Conservation (phyloP, 1,284 basidiomycete genomes). For the Heterobasidion occidentale region DNA sequence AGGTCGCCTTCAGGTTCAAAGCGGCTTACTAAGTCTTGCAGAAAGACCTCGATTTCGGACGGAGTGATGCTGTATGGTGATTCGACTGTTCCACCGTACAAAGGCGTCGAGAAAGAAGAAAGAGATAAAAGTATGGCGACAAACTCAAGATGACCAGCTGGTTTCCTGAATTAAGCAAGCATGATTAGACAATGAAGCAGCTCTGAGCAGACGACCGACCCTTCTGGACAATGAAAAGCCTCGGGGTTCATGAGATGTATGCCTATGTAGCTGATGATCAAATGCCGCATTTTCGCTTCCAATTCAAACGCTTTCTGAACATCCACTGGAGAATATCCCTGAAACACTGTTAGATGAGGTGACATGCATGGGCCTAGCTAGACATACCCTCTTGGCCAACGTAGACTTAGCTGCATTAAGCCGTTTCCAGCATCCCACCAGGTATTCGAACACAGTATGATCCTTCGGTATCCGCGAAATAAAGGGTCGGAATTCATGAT, state of each 20-base stretch:
- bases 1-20: slow-evolving; percentile 47
- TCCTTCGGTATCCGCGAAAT: slow-evolving; percentile 72
- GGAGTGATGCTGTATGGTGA: slow-evolving; percentile 32
- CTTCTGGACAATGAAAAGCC: slow-evolving; percentile 87
- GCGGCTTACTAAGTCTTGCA: slow-evolving; percentile 63
- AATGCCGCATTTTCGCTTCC: slow-evolving; percentile 68
- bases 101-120: slow-evolving; percentile 55
- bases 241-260: slow-evolving; percentile 86
- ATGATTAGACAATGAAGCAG: slow-evolving; percentile 5
- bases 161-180: slow-evolving; percentile 37
- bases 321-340: slow-evolving; percentile 61
- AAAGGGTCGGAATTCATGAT: slow-evolving; percentile 73
- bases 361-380: background rate
- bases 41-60: slow-evolving; percentile 60
- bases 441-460: slow-evolving; percentile 87
- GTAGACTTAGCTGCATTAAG: slow-evolving; percentile 51
- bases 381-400: slow-evolving; percentile 52
- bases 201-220: slow-evolving; percentile 35
- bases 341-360: background rate
- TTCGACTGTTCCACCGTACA: slow-evolving; percentile 39
- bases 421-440: slow-evolving; percentile 89
- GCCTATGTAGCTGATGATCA: slow-evolving; percentile 88
- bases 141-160: slow-evolving; percentile 71
- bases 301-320: slow-evolving; percentile 50
- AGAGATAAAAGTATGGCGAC: slow-evolving; percentile 67